phyloP scores from a whole-genome alignment of 1,284 basidiomycete species.

The Exsudoporus floridanus region DNA sequence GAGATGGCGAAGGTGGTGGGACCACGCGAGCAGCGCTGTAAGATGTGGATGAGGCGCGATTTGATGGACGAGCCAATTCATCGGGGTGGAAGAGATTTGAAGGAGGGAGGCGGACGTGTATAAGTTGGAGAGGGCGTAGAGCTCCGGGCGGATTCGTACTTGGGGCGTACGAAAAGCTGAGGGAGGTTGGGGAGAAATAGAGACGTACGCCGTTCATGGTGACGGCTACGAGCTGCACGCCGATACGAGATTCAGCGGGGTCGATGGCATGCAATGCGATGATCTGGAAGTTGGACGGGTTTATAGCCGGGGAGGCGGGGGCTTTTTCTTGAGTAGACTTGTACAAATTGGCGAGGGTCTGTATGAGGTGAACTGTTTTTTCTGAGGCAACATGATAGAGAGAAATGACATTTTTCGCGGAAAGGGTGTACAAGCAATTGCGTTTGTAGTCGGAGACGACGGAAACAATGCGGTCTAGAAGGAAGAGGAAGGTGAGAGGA shows the following conservation, averaged over 20 bases:
- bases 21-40: slow-evolving; percentile 47
- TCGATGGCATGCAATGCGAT: slow-evolving; percentile 64
- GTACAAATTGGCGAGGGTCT: slow-evolving; percentile 66
- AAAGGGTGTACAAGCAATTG: slow-evolving; percentile 74
- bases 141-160: slow-evolving; percentile 36
- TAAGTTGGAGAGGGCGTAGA: slow-evolving; percentile 55
- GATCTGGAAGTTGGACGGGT: slow-evolving; percentile 66
- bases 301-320: slow-evolving; percentile 67
- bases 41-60: slow-evolving; percentile 39
- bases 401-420: slow-evolving; percentile 66
- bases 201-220: slow-evolving; percentile 78
- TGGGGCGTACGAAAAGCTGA: slow-evolving; percentile 35
- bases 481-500: slow-evolving; percentile 8
- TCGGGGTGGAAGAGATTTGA: slow-evolving; percentile 74
- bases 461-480: slow-evolving; percentile 65
- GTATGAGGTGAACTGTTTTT: slow-evolving; percentile 63
- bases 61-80: slow-evolving; percentile 53
- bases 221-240: slow-evolving; percentile 76
- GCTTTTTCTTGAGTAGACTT: slow-evolving; percentile 74
- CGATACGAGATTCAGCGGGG: slow-evolving; percentile 59
- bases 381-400: slow-evolving; percentile 63
- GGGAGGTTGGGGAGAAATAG: slow-evolving; percentile 66
- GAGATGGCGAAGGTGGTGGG: slow-evolving; percentile 44
- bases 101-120: slow-evolving; percentile 80
- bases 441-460: slow-evolving; percentile 66